Evolutionary conservation across 179 eudicot genomes (phyloP), one percentile per base, ranked within the genome.

Genomic region (Heliamphora ciliata): DNA sequence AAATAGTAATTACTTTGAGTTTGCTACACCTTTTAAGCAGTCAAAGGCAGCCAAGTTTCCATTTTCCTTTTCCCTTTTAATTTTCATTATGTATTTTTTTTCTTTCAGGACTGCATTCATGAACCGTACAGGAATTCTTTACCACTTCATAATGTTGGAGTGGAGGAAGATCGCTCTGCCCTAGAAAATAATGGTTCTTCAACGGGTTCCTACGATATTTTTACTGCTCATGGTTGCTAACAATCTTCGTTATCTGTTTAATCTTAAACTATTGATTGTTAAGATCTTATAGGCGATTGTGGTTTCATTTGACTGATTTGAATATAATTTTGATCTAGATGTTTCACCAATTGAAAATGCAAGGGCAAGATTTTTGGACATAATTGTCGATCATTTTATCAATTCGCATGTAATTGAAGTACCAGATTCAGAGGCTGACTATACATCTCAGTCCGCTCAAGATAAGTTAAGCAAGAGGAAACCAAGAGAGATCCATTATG

Each of bases 271-370:
- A 51, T 52, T 71, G n/a, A 51, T 40, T 66, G 51, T 71, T 50
- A 2, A n/a, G 3, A 18, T 78, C 74, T 73, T 52, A 55, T 56
- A n/a, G 65, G 8, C 14, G 1, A 56, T 31, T 79, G 40, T 58
- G 52, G 60, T 74, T 73, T 64, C 5, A 68, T 2, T 31, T 31
- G 11, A 40, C 77, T 84, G 67, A 76, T 73, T 58, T 83, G 31
- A 40, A 56, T 79, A 79, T 31, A 21, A 14, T 17, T 56, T 67
- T 63, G 64, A 47, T 9, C 65, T 83, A 96, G 99, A 96, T 96
- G 82, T 94, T 80, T 85, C 87, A 51, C 97, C 99, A 17, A 89
- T 96, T 83, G 99, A 96, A 87, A 87, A 88, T 31, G 96, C 98
- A 69, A 87, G 97, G 85, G 91, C 93, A 60, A 92, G 92, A 68